Conservation (phyloP, 1,284 basidiomycete species). For the Leccinum griseonigrum region DNA sequence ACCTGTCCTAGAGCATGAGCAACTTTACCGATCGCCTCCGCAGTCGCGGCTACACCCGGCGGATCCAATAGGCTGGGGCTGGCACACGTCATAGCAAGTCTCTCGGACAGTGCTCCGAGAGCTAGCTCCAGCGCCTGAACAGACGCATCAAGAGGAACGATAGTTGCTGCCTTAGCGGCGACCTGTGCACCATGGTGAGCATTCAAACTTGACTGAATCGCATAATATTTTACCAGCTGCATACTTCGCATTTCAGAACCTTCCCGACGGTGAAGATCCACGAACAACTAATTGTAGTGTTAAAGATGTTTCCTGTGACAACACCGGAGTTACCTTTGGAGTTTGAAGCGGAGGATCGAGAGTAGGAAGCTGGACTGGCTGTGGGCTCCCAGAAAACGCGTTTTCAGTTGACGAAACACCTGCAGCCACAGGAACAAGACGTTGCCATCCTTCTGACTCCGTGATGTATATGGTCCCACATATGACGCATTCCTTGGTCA, state of each 20-base stretch:
- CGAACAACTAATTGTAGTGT: constrained; percentile 21
- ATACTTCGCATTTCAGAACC: constrained; percentile 19
- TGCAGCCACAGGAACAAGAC: constrained; percentile 38
- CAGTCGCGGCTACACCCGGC: constrained; percentile 51
- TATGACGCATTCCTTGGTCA: constrained; percentile 70
- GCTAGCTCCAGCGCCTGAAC: constrained; percentile 51
- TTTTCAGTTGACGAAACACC: constrained; percentile 7
- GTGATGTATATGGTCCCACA: constrained; percentile 63
- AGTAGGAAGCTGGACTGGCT: constrained; percentile 32
- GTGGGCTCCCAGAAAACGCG: constrained; percentile 7
- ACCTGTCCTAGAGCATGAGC: constrained; percentile 61
- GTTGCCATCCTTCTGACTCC: constrained; percentile 50
- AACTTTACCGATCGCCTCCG: constrained; percentile 70
- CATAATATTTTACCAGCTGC: constrained; percentile 15
- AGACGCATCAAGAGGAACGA: constrained; percentile 33
- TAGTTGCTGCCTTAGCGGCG: constrained; percentile 15
- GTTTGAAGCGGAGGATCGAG: constrained; percentile 30
- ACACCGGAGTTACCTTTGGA: constrained; percentile 25
- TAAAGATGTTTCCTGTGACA: constrained; percentile 4
- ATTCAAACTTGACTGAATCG: neutral
- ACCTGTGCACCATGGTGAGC: constrained; percentile 12
- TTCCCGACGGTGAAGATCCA: constrained; percentile 15
- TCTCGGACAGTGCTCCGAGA: constrained; percentile 52
- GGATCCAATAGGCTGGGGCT: constrained; percentile 44
- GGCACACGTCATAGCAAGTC: constrained; percentile 45